Evolutionary conservation across 352 stramenopile species (phyloP).

Genomic region (Pythium utonaiense): DNA sequence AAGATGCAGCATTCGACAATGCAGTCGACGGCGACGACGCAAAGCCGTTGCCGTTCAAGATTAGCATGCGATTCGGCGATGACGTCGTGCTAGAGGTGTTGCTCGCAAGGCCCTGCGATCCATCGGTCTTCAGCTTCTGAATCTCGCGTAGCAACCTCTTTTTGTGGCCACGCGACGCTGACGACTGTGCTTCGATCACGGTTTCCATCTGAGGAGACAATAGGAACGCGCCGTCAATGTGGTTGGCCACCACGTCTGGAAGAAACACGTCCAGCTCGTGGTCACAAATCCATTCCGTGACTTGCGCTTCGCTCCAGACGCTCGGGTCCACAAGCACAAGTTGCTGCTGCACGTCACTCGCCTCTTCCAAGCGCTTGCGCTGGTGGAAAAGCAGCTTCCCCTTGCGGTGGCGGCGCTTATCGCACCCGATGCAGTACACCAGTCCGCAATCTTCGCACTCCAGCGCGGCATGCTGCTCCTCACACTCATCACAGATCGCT

Average conservation of each 20-base stretch:
- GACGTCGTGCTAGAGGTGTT: conserved; percentile 2
- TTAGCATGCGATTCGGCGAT: conserved; percentile 4
- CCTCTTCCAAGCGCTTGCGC: conserved; percentile 26
- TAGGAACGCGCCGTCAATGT: conserved; percentile 51
- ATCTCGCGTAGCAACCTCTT: conserved; percentile 79
- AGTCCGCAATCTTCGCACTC: conserved; percentile 73
- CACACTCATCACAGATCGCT: conserved; percentile 68
- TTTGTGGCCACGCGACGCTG: conserved; percentile 63
- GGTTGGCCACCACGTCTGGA: conserved; percentile 31
- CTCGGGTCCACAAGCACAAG: background rate
- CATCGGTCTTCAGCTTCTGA: conserved; percentile 54
- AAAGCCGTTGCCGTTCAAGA: conserved; percentile 1
- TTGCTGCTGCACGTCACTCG: background rate
- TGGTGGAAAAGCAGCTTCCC: conserved; percentile 75
- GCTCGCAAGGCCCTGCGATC: conserved; percentile 1
- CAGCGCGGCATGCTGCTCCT: conserved; percentile 38
- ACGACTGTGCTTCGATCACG: conserved; percentile 48
- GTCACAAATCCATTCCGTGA: conserved; percentile 56
- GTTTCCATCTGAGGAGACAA: conserved; percentile 38
- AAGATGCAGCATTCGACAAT: background rate
- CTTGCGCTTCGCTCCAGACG: conserved; percentile 28
- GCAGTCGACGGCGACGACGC: conserved; percentile 8
- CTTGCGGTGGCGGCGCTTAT: conserved; percentile 73
- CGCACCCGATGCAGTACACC: conserved; percentile 63
- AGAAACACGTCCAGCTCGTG: conserved; percentile 63